A percentile compares a stretch with the other conserved stretches of the same genome.
Evolutionary conservation across 2,329 filamentous ascomycete species (phyloP).

Genomic region (Chrysoporthe deuterocubensis): DNA sequence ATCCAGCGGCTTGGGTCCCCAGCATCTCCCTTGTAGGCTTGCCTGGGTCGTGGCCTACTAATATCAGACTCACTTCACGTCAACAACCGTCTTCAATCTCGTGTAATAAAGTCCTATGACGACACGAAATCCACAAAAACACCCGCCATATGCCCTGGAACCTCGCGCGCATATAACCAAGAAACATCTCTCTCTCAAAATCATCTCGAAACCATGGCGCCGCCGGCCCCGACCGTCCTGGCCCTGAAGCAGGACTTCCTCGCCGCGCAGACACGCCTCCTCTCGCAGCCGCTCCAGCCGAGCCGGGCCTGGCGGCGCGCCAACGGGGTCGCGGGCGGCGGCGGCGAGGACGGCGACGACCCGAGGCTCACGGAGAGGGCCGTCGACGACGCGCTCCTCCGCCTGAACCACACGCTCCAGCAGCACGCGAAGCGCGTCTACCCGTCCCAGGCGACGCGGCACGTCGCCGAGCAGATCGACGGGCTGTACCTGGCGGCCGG

Average conservation of each 20-base stretch:
- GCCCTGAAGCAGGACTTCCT: slow-evolving; percentile 69
- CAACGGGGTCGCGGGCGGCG: slow-evolving; percentile 43
- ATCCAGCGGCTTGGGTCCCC: neutral
- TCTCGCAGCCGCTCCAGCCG: slow-evolving; percentile 62
- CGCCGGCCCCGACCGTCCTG: slow-evolving; percentile 57
- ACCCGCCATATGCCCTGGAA: no score
- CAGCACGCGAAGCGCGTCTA: slow-evolving; percentile 71
- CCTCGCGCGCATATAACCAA: neutral
- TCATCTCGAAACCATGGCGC: slow-evolving; percentile 32
- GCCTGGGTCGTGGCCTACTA: neutral
- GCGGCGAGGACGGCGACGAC: slow-evolving; percentile 27
- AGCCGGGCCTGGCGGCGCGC: slow-evolving; percentile 56
- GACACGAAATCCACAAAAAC: neutral
- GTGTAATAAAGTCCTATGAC: neutral
- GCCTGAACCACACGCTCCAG: slow-evolving; percentile 64
- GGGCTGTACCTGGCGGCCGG: slow-evolving; percentile 60
- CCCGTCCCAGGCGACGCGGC: slow-evolving; percentile 68
- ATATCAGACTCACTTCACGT: neutral
- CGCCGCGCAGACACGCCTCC: slow-evolving; percentile 62
- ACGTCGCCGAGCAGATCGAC: slow-evolving; percentile 76
- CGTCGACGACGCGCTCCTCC: slow-evolving; percentile 60
- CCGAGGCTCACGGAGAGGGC: slow-evolving; percentile 48
- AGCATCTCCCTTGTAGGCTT: neutral
- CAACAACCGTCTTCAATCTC: neutral
- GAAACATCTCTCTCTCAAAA: neutral